These are phyloP conservation scores for Oxalis stricta DNA, from an alignment of 441 rosid species.

Conservation along the genomic window DNA sequence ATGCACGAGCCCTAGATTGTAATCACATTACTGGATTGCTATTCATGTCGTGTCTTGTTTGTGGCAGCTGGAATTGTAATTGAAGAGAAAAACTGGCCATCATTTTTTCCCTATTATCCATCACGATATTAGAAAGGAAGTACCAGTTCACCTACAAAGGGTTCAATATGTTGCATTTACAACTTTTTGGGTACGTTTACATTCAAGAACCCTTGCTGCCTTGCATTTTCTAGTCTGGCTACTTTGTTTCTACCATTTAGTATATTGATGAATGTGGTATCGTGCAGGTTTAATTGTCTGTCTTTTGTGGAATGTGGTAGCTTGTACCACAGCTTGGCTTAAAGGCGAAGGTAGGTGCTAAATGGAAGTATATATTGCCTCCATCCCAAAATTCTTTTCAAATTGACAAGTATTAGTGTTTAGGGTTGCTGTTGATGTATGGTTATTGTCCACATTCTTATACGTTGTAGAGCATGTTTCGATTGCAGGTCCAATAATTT, in stretches of 20 bases:
- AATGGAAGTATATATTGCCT: background rate
- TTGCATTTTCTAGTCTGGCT: too few relatives aligned
- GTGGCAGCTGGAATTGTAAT: conserved; percentile 85
- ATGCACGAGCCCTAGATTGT: too few relatives aligned
- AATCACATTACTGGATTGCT: conserved; percentile 3
- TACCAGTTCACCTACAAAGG: conserved; percentile 87
- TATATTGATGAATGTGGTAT: too few relatives aligned
- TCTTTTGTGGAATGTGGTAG: conserved; percentile 85
- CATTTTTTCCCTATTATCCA: conserved; percentile 83
- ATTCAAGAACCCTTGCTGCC: too few relatives aligned
- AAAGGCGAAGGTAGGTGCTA: conserved; percentile 69
- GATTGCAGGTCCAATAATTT: conserved; percentile 68
- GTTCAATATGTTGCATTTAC: conserved; percentile 89
- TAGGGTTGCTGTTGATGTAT: too few relatives aligned
- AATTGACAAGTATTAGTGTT: too few relatives aligned
- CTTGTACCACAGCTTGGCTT: conserved; percentile 82
- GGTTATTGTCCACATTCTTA: too few relatives aligned
- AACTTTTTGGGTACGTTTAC: conserved; percentile 62
- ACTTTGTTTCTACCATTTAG: too few relatives aligned
- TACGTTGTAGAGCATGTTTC: conserved; percentile 7
- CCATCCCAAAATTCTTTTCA: too few relatives aligned
- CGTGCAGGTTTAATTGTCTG: conserved; percentile 63
- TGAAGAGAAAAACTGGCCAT: conserved; percentile 96
- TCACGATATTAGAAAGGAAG: conserved; percentile 86
- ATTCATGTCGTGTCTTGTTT: conserved; percentile 10